Evolutionary conservation across 2,329 filamentous ascomycete species (phyloP).

Genomic region (Colletotrichum endophyticum): DNA sequence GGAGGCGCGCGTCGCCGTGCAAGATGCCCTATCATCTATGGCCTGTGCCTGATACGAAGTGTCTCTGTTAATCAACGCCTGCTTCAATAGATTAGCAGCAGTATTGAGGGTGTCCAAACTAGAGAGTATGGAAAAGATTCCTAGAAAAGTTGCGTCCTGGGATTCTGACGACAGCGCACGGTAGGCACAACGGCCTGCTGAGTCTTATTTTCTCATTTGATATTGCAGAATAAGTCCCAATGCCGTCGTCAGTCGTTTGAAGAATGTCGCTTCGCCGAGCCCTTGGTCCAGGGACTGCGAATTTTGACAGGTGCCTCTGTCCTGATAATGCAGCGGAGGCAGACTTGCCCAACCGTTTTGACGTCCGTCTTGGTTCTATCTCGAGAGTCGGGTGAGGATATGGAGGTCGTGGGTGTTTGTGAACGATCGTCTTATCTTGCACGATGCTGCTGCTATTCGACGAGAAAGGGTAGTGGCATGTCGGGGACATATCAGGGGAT

Average conservation of each 20-base stretch:
- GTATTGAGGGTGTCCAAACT: neutral
- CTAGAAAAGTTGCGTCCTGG: neutral
- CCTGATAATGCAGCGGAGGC: neutral
- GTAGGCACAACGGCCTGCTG: neutral
- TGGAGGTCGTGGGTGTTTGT: neutral
- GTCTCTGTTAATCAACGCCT: neutral
- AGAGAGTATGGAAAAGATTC: neutral
- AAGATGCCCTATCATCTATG: neutral
- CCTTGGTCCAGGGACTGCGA: neutral
- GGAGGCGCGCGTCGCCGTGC: neutral
- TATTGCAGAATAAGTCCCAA: neutral
- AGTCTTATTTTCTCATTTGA: neutral
- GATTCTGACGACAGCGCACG: neutral
- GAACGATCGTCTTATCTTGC: neutral
- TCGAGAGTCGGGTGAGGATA: neutral
- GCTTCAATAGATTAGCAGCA: neutral
- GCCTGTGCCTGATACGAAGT: neutral
- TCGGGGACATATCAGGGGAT: neutral
- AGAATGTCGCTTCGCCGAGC: neutral
- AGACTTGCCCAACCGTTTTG: neutral
- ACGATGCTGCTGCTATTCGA: neutral
- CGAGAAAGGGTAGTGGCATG: neutral
- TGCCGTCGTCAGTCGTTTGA: neutral
- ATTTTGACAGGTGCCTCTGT: neutral
- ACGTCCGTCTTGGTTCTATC: neutral